phyloP scores from a whole-genome alignment of 2,329 filamentous ascomycete genomes.

The Alternaria longipes region DNA sequence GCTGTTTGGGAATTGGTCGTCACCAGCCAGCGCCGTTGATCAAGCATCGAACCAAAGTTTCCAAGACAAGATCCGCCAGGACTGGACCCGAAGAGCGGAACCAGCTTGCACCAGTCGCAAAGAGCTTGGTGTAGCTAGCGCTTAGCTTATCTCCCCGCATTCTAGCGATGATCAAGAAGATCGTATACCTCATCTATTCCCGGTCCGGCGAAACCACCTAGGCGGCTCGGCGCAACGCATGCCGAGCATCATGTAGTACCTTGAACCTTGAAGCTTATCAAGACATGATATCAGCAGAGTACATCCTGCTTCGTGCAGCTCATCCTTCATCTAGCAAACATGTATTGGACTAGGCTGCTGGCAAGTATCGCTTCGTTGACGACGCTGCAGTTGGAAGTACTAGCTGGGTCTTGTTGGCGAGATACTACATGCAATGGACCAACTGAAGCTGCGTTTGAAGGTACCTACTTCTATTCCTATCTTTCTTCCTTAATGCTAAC shows the following conservation, averaged over 20 bases:
- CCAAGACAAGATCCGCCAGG: too few relatives aligned
- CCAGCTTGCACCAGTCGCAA: neutral
- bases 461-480: neutral
- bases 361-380: neutral
- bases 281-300: neutral
- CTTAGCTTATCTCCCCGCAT: constrained; percentile 15
- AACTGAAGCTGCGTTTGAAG: constrained; percentile 58
- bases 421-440: constrained; percentile 64
- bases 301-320: neutral
- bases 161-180: neutral
- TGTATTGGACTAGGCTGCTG: neutral
- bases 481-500: neutral
- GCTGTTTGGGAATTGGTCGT: too few relatives aligned
- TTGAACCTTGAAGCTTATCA: neutral
- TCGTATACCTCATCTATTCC: constrained; percentile 5
- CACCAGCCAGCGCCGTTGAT: too few relatives aligned
- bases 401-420: constrained; percentile 60
- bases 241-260: constrained; percentile 7
- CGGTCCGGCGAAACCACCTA: constrained; percentile 1
- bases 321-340: neutral
- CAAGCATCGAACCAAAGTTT: too few relatives aligned
- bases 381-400: neutral
- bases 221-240: constrained; percentile 12
- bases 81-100: too few relatives aligned
- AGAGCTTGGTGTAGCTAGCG: neutral